phyloP scores from a whole-genome alignment of 208 protist genomes.

The Trypanosoma platydactyli region DNA sequence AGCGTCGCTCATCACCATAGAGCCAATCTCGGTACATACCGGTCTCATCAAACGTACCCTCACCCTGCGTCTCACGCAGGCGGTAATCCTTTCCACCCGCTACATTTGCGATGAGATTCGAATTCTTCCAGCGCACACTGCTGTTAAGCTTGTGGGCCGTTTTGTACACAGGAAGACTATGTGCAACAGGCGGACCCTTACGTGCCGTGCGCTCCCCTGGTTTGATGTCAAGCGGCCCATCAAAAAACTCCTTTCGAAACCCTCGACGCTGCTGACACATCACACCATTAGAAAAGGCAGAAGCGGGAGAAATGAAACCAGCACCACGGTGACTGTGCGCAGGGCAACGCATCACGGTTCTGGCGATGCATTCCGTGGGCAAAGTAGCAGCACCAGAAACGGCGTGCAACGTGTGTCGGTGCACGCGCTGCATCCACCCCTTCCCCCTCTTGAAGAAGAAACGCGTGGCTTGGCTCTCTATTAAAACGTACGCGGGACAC shows the following conservation, averaged over 20 bases:
- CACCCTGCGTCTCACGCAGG: slow-evolving; percentile 79
- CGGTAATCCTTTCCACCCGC: slow-evolving; percentile 82
- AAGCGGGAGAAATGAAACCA: background rate
- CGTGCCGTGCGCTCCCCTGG: slow-evolving; percentile 63
- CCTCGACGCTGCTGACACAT: slow-evolving; percentile 25
- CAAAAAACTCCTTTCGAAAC: slow-evolving; percentile 84
- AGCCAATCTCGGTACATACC: slow-evolving; percentile 92
- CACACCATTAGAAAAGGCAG: background rate
- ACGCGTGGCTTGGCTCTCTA: too few species aligned
- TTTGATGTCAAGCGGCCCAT: slow-evolving; percentile 80
- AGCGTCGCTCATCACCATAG: slow-evolving; percentile 85
- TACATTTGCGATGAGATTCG: slow-evolving; percentile 83
- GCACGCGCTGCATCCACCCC: background rate
- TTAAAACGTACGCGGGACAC: too few species aligned
- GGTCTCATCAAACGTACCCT: slow-evolving; percentile 80
- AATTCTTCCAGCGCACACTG: slow-evolving; percentile 85
- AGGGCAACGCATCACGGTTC: background rate
- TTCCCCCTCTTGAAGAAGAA: background rate
- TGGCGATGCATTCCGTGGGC: background rate
- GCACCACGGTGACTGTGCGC: background rate
- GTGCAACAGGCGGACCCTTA: slow-evolving; percentile 81
- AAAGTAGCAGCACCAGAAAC: too few species aligned
- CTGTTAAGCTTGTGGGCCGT: slow-evolving; percentile 82
- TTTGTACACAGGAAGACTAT: slow-evolving; percentile 88
- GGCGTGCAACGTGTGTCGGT: background rate